Conservation (phyloP, 2,329 filamentous ascomycete genomes). For the Zalaria sp. region DNA sequence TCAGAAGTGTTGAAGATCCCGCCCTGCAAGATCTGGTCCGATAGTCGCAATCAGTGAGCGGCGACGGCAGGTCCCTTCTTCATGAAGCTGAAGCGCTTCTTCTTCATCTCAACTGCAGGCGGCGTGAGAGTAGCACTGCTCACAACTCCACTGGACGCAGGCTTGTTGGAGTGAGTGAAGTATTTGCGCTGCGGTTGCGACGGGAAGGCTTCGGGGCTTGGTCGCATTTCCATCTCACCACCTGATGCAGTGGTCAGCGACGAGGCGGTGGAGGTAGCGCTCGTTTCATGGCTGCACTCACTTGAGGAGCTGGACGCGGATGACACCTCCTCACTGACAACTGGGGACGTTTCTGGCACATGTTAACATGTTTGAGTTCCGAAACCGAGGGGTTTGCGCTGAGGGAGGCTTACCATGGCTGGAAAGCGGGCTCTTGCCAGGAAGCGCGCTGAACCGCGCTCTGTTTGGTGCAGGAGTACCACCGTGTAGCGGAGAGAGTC, state of each 20-base stretch:
- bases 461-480: too few species aligned
- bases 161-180: conserved; percentile 4
- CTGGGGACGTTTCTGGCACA: conserved; percentile 3
- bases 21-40: too few species aligned
- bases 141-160: neutral
- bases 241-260: neutral
- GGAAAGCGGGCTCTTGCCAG: conserved; percentile 5
- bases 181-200: conserved; percentile 2
- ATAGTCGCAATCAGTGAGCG: conserved; percentile 3
- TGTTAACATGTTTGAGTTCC: neutral
- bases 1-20: too few species aligned
- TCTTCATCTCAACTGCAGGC: conserved; percentile 2
- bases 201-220: neutral
- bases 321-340: conserved; percentile 5
- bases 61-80: conserved; percentile 6
- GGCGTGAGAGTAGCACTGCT: neutral
- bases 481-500: too few species aligned
- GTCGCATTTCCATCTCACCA: conserved; percentile 3
- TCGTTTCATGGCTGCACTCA: neutral
- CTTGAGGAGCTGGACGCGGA: conserved; percentile 2
- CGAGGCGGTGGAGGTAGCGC: neutral
- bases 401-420: conserved; percentile 3
- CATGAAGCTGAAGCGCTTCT: conserved; percentile 7
- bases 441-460: too few species aligned
- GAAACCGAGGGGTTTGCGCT: neutral